Conservation (phyloP, 345 rosid species). For the Eucalyptus sp. region DNA sequence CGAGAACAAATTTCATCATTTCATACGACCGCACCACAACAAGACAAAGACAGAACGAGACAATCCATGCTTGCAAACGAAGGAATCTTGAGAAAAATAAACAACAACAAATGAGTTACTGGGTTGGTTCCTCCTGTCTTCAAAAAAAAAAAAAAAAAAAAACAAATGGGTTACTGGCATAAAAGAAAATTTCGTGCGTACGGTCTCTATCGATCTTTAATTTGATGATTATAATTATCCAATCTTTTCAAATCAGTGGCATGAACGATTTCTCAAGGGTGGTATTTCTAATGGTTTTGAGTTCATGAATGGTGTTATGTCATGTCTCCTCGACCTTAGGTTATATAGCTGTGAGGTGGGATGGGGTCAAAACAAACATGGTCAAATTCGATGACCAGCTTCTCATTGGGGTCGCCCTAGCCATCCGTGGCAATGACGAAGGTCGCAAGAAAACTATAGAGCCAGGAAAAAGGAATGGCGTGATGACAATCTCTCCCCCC, state of each 20-base stretch:
- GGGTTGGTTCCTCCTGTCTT: too few species aligned
- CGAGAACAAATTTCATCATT: not conserved
- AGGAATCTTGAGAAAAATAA: not conserved
- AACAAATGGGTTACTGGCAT: too few species aligned
- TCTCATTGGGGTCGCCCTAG: not conserved
- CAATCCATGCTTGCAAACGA: not conserved
- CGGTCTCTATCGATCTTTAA: not conserved
- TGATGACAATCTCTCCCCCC: not conserved
- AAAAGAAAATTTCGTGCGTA: not conserved
- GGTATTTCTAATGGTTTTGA: too few species aligned
- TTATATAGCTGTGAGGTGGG: not conserved
- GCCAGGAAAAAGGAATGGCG: not conserved
- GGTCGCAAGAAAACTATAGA: not conserved
- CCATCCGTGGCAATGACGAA: not conserved
- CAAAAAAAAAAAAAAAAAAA: too few species aligned
- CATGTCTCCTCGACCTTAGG: not conserved
- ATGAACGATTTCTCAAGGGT: not conserved
- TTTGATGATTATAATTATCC: not conserved
- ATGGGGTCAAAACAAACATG: not conserved
- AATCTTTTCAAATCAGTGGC: too few species aligned
- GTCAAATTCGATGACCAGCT: not conserved
- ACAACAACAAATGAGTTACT: too few species aligned
- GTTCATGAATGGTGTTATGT: not conserved
- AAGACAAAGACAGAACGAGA: not conserved
- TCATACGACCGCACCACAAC: not conserved